Evolutionary conservation across 2,329 filamentous ascomycete genomes (phyloP), one percentile per base, ranked within the genome.

Genomic region (Penicillium sp.): DNA sequence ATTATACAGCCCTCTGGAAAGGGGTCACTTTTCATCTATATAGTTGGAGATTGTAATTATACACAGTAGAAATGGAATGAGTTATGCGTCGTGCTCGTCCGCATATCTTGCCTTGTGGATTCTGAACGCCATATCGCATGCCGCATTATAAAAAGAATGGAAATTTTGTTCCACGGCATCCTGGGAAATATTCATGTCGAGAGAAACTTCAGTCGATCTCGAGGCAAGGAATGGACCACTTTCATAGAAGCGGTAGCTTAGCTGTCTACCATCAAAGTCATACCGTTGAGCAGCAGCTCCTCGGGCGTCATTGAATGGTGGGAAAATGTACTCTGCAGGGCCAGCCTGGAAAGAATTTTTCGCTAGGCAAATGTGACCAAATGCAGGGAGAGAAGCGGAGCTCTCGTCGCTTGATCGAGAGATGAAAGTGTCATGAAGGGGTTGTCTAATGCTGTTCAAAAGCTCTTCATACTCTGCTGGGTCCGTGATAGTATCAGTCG

Each of bases 121-220:
- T 53, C 71, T 62, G 57, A 77, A 76, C 24, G 75, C 73, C 65
- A 78, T 65, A 11, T 68, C 63, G 54, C 74, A 77, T 16, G 75
- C 71, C 13, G 69, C 59, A 6, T 58, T 67, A 49, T 76, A 77
- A 48, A 77, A 75, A 0, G 68, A 68, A 52, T 70, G 62, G 52
- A 77, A 76, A 11, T 68, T 58, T 1, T 58, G 52, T 45, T 67
- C 57, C 35, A 69, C 53, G 33, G 62, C 54, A 9, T 49, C 19
- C 22, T 52, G 47, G 7, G 60, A 53, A 42, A 73, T 46, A 11
- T 68, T 54, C 62, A 75, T 66, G 21, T 67, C 60, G 29, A 77
- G 53, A 22, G 64, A 69, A 19, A 77, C 43, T 24, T 76, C 67
- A 2, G 68, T 71, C 9, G 61, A 67, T 14, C 63, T 66, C 6